Evolutionary conservation across 805 yeast species (phyloP).

Genomic region (Saccharomycopsis microspora): DNA sequence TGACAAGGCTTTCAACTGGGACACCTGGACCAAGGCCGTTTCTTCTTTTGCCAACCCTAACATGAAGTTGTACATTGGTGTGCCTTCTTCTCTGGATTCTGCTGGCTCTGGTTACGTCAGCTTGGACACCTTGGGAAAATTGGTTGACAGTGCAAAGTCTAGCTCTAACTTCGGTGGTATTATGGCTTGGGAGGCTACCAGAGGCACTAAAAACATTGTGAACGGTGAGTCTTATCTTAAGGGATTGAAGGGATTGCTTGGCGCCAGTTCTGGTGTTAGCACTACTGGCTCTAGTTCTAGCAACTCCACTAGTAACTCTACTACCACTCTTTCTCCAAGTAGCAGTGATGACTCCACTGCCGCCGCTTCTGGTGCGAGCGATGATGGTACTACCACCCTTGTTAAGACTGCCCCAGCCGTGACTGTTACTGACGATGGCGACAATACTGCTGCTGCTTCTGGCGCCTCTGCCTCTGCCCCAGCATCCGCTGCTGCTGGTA

Average conservation of each 20-base stretch:
- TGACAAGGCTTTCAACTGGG: constrained; percentile 45
- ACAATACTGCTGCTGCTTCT: neutral
- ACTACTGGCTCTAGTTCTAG: neutral
- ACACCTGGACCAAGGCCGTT: constrained; percentile 64
- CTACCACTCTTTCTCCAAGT: neutral
- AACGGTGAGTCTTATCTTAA: neutral
- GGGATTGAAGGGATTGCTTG: neutral
- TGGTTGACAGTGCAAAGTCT: constrained; percentile 14
- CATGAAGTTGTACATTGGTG: constrained; percentile 47
- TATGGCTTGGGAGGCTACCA: constrained; percentile 14
- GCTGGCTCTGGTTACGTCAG: constrained; percentile 35
- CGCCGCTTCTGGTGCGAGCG: neutral
- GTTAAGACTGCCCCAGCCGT: constrained; percentile 7
- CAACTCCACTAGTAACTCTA: neutral
- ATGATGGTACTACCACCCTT: neutral
- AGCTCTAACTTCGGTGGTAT: constrained; percentile 13
- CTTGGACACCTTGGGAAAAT: constrained; percentile 25
- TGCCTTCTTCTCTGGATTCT: constrained; percentile 29
- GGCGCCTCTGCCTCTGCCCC: neutral
- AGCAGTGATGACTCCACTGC: neutral
- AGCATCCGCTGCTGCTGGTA: neutral
- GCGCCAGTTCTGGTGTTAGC: neutral
- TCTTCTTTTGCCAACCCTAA: constrained; percentile 51
- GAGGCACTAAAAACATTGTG: constrained; percentile 20
- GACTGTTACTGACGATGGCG: constrained; percentile 9